These are phyloP conservation scores for Ustilago tritici DNA, from an alignment of 1,284 basidiomycete species.

Conservation along the genomic window DNA sequence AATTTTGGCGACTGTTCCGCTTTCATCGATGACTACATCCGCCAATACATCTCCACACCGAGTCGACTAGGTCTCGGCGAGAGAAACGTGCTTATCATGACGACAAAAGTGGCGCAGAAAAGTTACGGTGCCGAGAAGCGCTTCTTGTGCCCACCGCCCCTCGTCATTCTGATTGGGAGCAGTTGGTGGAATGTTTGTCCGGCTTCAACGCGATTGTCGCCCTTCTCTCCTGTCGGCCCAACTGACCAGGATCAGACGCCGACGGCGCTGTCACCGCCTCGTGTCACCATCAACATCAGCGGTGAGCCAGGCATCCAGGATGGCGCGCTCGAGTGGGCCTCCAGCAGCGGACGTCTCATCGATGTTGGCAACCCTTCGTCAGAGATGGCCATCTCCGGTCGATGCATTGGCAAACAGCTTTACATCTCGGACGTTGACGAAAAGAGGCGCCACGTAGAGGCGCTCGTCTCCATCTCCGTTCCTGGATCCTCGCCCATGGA, in stretches of 20 bases:
- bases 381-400: slow-evolving; percentile 72
- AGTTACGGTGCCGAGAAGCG: slow-evolving; percentile 96
- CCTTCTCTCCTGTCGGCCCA: slow-evolving; percentile 59
- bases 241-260: slow-evolving; percentile 44
- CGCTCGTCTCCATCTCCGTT: slow-evolving; percentile 77
- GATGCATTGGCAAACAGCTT: slow-evolving; percentile 88
- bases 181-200: slow-evolving; percentile 81
- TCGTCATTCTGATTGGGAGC: slow-evolving; percentile 91
- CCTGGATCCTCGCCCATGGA: slow-evolving; percentile 76
- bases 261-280: slow-evolving; percentile 80
- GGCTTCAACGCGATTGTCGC: slow-evolving; percentile 63
- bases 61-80: slow-evolving; percentile 92
- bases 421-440: slow-evolving; percentile 83
- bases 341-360: slow-evolving; percentile 82
- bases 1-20: slow-evolving; percentile 55
- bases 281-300: slow-evolving; percentile 89
- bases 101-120: slow-evolving; percentile 95
- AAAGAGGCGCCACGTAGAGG: slow-evolving; percentile 62
- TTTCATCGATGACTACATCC: slow-evolving; percentile 59
- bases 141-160: slow-evolving; percentile 95
- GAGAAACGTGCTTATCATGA: slow-evolving; percentile 93
- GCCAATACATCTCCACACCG: slow-evolving; percentile 79
- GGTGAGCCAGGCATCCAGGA: slow-evolving; percentile 86
- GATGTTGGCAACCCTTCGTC: slow-evolving; percentile 76
- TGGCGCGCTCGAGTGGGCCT: slow-evolving; percentile 85